These are phyloP conservation scores for Bryoerythrophyllum caledonicum DNA, from an alignment of 225 moss, liverwort and hornwort genomes.

Conservation along the genomic window DNA sequence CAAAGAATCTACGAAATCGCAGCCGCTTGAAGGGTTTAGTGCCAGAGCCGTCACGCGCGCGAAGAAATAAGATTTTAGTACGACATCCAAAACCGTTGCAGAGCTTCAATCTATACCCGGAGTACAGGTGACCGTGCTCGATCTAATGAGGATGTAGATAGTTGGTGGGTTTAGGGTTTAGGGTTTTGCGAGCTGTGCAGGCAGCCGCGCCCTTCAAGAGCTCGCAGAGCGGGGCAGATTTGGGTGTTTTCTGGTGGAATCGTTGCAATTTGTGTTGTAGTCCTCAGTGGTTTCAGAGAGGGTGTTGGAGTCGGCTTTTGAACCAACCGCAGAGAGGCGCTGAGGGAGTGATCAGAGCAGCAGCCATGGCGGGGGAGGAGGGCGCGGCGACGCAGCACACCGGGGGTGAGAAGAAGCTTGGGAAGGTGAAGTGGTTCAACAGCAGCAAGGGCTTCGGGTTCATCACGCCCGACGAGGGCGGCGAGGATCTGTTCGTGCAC, in stretches of 20 bases:
- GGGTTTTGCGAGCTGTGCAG: not conserved
- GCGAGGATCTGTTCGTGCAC: constrained; percentile 95
- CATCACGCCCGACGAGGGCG: constrained; percentile 94
- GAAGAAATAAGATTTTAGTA: not conserved
- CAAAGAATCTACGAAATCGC: too few species aligned
- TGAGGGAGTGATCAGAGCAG: not conserved
- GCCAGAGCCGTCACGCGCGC: not conserved
- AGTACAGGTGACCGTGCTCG: not conserved
- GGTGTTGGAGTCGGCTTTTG: not conserved
- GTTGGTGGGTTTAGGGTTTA: not conserved
- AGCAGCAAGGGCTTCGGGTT: constrained; percentile 98
- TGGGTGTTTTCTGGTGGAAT: not conserved
- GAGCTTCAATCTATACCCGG: not conserved
- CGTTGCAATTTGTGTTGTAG: not conserved
- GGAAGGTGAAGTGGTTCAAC: constrained; percentile 99
- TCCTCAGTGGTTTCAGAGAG: not conserved
- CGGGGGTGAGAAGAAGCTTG: constrained; percentile 68
- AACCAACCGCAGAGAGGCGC: constrained; percentile 48
- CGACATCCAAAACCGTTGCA: not conserved
- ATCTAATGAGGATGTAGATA: not conserved
- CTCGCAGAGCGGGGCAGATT: too few species aligned
- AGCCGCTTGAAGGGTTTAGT: not conserved
- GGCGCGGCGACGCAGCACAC: constrained; percentile 15
- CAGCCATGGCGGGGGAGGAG: constrained; percentile 80
- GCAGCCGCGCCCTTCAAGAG: constrained; percentile 10